phyloP scores from a whole-genome alignment of 164 flowering plant species.

The Umbilicus rupestris region DNA sequence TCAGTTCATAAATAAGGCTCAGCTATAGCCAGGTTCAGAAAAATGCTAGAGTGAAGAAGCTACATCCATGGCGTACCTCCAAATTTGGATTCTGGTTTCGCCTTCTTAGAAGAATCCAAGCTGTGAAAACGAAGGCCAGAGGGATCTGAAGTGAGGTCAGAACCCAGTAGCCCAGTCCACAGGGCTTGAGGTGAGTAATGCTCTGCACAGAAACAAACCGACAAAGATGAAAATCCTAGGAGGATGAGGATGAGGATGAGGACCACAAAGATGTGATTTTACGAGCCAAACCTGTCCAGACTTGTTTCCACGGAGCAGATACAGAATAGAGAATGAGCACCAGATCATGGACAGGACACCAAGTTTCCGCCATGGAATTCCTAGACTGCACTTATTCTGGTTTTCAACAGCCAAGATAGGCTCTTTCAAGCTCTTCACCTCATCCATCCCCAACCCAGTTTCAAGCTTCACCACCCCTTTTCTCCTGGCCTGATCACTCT shows the following conservation, averaged over 20 bases:
- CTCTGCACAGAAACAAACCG: constrained; percentile 29
- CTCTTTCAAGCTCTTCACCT: constrained; percentile 13
- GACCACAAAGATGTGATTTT: not conserved
- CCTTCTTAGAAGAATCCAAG: constrained; percentile 23
- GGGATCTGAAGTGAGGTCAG: constrained; percentile 49
- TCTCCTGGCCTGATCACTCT: constrained; percentile 27
- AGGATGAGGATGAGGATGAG: no score
- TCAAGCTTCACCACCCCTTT: constrained; percentile 13
- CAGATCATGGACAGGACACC: constrained; percentile 42
- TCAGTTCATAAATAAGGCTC: not conserved
- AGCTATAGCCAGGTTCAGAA: not conserved
- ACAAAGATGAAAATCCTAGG: no score
- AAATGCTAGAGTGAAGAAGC: not conserved
- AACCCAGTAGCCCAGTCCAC: constrained; percentile 54
- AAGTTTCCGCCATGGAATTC: constrained; percentile 47
- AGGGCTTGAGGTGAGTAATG: constrained; percentile 30
- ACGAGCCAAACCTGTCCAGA: constrained; percentile 33
- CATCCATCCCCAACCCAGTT: constrained; percentile 15
- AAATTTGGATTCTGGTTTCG: constrained; percentile 7
- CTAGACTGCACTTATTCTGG: constrained; percentile 4
- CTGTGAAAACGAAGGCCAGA: constrained; percentile 43
- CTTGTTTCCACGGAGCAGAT: constrained; percentile 46
- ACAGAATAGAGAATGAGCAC: constrained; percentile 41
- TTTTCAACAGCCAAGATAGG: constrained; percentile 25
- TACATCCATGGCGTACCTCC: not conserved